Evolutionary conservation across 495 filamentous ascomycete species (phyloP), one percentile per base, ranked within the genome.

Genomic region (Lentithecium fluviatile): DNA sequence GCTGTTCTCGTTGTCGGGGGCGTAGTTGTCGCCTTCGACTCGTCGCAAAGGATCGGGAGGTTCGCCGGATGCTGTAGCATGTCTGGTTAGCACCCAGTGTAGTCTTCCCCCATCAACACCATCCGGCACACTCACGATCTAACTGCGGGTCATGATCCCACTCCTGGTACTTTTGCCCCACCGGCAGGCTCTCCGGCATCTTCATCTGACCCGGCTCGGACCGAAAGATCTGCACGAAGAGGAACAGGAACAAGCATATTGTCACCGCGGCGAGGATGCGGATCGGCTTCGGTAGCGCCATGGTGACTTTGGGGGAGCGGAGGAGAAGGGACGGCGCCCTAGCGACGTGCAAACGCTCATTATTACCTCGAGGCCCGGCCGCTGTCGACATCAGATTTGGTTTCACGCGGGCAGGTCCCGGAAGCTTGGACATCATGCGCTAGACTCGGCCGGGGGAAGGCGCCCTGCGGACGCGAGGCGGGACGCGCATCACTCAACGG

Each of bases 271-370:
- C 88, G 70, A 96, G 78, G 66, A 89, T 83, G 71, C 91, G 86
- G 70, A 94, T 86, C 25, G 89, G 87, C 79, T 84, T 85, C 69
- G 90, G 85, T 71, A 95, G 78, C 69, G 87, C 88, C 90, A 95
- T 95, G 56, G 55, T 45, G 29, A 17, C 24, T 10, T n/a, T 8
- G 45, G 37, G 13, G 24, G 20, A 42, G 45, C 1, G 36, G 20
- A 8, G 32, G 37, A 12, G 20, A 6, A 34, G 50, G 45, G 25
- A 34, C 26, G 15, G 48, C 36, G 11, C 21, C 51, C 26, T 25
- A 11, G 15, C 15, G 19, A n/a, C n/a, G n/a, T n/a, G n/a, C n/a
- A n/a, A n/a, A n/a, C 8, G 7, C 36, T 23, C 24, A 34, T n/a
- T 23, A 32, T 32, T 10, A 32, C 3, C 29, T 32, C 29, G 4